Percentiles rank a stretch among this genome's conserved stretches.
Conservation (phyloP, 2,329 filamentous ascomycete species). For the Colletotrichum cordylinicola region DNA sequence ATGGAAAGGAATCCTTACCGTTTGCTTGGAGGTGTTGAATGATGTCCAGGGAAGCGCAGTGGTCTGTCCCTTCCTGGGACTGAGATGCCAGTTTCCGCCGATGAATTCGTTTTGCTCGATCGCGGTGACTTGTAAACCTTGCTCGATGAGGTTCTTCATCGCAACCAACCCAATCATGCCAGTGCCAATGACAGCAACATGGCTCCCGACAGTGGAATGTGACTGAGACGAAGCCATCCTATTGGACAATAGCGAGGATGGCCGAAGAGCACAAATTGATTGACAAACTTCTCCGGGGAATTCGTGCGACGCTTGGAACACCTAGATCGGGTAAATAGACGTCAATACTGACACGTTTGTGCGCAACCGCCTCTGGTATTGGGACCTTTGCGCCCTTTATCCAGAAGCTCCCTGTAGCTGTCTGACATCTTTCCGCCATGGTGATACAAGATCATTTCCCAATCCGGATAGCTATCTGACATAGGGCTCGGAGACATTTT, state of each 20-base stretch:
- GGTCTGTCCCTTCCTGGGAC: neutral
- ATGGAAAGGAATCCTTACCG: neutral
- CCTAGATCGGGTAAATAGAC: neutral
- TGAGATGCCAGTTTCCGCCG: constrained; percentile 21
- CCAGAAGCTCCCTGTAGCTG: neutral
- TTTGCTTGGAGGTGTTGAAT: constrained; percentile 20
- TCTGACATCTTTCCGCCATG: neutral
- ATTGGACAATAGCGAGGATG: neutral
- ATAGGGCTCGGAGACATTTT: neutral
- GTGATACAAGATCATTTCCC: neutral
- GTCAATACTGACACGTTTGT: rapidly evolving
- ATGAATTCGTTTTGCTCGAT: constrained; percentile 16
- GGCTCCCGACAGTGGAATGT: constrained; percentile 5
- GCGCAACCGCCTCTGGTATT: neutral
- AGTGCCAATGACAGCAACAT: constrained; percentile 31
- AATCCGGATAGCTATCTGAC: neutral
- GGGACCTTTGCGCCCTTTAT: neutral
- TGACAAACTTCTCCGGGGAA: neutral
- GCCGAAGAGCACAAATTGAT: neutral
- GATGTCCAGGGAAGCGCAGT: constrained; percentile 15
- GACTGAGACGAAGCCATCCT: neutral
- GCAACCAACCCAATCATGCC: constrained; percentile 21
- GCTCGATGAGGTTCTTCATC: constrained; percentile 20
- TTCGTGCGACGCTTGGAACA: neutral
- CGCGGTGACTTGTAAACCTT: constrained; percentile 16